Base-by-base conservation (phyloP, 176 grass and related monocot species). In the Cymbopogon citratus region DNA sequence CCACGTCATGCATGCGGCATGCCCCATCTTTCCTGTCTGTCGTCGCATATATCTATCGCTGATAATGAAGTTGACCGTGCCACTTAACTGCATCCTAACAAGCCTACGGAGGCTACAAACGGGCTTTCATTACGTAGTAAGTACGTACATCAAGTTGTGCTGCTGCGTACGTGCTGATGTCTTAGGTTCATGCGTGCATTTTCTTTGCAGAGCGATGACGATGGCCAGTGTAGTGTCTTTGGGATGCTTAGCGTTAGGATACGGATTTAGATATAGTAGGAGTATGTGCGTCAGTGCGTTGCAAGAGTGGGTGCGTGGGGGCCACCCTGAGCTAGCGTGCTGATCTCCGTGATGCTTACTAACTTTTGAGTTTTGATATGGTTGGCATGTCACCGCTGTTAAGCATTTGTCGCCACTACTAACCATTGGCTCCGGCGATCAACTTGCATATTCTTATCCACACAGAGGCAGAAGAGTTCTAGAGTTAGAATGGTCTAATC, bases 21-120 rank as follows among this genome's bases (percentile, higher is more conserved):
- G 81, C 51, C 69, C 76, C 80, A 91, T 90, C 38, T 63, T 54
- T 7, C 31, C n/a, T n/a, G n/a, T n/a, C 80, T 77, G 68, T 40
- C 74, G 36, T 31, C 48, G 12, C 2, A 39, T 39, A 18, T 36
- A 45, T 27, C 9, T 48, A 34, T 69, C 36, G 46, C 81, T 43
- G 69, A 69, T 63, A 73, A 68, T 3, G 38, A 84, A 66, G 75
- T 31, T 80, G 81, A 85, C 51, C 51, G 1, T 40, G 72, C 70
- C 56, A 40, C 75, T 15, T 6, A 66, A 83, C 71, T 44, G 43
- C 61, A n/a, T 23, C 39, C 48, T 11, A n/a, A 59, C 9, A 24
- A 36, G 51, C 28, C 43, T 39, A 56, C 51, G 51, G 51, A 56
- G 51, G 51, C 49, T 52, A 52, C 9, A 43, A 10, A 76, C 48